Conservation (phyloP, 148 eudicot genomes). For the Cornus controversa region DNA sequence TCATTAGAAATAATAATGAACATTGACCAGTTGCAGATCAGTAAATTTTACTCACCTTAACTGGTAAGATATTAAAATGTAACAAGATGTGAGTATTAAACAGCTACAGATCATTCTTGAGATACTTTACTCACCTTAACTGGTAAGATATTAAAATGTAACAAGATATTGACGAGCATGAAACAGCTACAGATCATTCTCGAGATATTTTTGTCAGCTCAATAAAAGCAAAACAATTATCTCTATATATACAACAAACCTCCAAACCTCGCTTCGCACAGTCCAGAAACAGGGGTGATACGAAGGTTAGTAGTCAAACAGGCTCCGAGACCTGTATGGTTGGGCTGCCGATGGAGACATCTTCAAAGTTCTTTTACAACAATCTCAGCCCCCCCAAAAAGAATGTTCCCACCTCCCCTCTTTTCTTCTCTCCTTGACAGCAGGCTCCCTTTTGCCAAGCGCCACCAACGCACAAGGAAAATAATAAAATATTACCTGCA, state of each 20-base stretch:
- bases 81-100: conserved; percentile 15
- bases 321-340: neutral
- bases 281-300: conserved; percentile 15
- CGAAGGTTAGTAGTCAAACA: conserved; percentile 15
- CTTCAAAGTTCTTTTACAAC: neutral
- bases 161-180: no score
- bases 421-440: neutral
- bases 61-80: neutral
- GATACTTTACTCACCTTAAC: conserved; percentile 18
- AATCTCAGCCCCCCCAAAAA: neutral
- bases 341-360: conserved; percentile 6
- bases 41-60: conserved; percentile 13
- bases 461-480: neutral
- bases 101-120: conserved; percentile 18
- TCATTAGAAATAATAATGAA: neutral
- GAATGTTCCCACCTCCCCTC: conserved; percentile 1
- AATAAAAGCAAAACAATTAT: conserved; percentile 14
- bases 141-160: no score
- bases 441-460: neutral
- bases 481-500: conserved; percentile 4
- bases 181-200: conserved; percentile 12
- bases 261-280: conserved; percentile 18
- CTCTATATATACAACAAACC: conserved; percentile 38
- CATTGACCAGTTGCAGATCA: no score
- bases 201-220: conserved; percentile 20